phyloP scores from a whole-genome alignment of 23 red algal genomes.

The Gracilariopsis chorda region DNA sequence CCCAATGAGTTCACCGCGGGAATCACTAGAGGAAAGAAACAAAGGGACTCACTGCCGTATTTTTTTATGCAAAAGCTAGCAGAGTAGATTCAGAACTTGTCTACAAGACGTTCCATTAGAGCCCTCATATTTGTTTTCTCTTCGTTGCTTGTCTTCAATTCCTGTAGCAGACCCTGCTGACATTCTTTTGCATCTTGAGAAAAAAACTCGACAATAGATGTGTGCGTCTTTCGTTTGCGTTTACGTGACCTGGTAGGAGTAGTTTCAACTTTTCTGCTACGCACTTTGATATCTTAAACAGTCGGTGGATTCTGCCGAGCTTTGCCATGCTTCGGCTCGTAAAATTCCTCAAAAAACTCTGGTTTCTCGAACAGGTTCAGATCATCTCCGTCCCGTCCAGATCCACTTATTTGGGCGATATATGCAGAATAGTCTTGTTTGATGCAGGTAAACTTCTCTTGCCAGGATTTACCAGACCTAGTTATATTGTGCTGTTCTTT shows the following conservation, averaged over 20 bases:
- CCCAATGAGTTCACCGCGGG: not conserved
- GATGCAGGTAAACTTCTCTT: not conserved
- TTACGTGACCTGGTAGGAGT: too few relatives aligned
- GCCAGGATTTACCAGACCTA: not conserved
- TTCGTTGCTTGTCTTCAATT: too few relatives aligned
- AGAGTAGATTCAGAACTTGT: too few relatives aligned
- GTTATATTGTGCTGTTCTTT: not conserved
- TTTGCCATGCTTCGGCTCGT: not conserved
- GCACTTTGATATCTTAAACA: too few relatives aligned
- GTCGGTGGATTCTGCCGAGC: conserved; percentile 16
- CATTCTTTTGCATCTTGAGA: too few relatives aligned
- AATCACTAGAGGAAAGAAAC: not conserved
- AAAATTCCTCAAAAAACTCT: conserved; percentile 21
- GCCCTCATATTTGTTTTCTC: too few relatives aligned
- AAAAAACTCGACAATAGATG: too few relatives aligned
- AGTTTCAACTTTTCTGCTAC: too few relatives aligned
- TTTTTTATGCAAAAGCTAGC: not conserved
- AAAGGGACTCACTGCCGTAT: conserved; percentile 3
- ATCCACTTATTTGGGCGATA: not conserved
- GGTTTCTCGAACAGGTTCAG: not conserved
- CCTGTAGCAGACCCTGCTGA: too few relatives aligned
- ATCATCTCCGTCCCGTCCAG: conserved; percentile 34
- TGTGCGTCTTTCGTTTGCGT: too few relatives aligned
- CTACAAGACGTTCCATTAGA: too few relatives aligned
- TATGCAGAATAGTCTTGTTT: not conserved